phyloP scores from a whole-genome alignment of 306 rosid species.

The Prunus mongolica region DNA sequence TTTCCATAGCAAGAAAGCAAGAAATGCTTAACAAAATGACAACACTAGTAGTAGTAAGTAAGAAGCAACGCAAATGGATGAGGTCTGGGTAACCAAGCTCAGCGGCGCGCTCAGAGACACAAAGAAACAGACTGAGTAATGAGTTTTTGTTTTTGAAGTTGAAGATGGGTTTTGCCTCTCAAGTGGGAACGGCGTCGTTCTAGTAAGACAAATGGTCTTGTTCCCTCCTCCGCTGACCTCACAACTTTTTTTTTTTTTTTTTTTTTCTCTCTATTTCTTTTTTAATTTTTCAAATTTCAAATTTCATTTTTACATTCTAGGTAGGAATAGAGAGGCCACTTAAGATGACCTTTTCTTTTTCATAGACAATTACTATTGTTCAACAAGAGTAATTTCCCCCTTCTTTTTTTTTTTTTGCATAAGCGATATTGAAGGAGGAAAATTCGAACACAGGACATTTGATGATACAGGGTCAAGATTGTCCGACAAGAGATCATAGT shows the following conservation, averaged over 20 bases:
- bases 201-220: background rate
- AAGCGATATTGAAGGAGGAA: too few relatives aligned
- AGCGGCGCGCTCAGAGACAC: background rate
- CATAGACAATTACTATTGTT: too few relatives aligned
- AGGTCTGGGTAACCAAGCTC: background rate
- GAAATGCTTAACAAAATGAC: background rate
- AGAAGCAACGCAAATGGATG: background rate
- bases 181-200: background rate
- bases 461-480: too few relatives aligned
- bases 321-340: too few relatives aligned
- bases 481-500: too few relatives aligned
- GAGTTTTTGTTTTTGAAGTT: background rate
- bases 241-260: background rate
- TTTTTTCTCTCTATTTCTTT: fast-evolving
- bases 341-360: too few relatives aligned
- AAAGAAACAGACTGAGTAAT: background rate
- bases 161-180: slow-evolving; percentile 1
- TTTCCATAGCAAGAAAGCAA: slow-evolving; percentile 19
- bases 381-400: too few relatives aligned
- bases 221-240: background rate
- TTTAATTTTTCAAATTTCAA: background rate
- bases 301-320: too few relatives aligned
- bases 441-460: too few relatives aligned
- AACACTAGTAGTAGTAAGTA: background rate
- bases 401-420: too few relatives aligned